These are phyloP conservation scores for Logfia minima DNA, from an alignment of 129 eudicot genomes.

Conservation along the genomic window DNA sequence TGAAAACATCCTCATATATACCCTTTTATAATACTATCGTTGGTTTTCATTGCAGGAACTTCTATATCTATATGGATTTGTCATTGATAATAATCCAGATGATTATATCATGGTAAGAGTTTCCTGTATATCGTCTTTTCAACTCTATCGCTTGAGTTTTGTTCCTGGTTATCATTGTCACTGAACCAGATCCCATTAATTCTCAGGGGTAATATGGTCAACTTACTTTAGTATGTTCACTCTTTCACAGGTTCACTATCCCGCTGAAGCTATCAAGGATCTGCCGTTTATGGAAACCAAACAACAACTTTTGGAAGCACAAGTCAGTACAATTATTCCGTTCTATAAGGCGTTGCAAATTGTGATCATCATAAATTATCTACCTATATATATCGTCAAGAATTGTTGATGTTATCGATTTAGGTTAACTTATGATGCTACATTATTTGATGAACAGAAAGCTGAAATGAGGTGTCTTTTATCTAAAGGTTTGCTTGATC, in stretches of 20 bases:
- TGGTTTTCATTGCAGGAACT: slow-evolving; percentile 71
- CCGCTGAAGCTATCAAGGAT: slow-evolving; percentile 74
- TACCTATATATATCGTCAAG: background rate
- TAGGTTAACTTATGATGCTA: slow-evolving; percentile 19
- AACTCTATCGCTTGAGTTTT: background rate
- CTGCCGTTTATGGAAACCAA: slow-evolving; percentile 68
- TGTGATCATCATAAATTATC: background rate
- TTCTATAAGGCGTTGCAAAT: background rate
- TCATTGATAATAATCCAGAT: slow-evolving; percentile 74
- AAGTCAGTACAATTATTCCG: slow-evolving; percentile 44
- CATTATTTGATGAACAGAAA: slow-evolving; percentile 52
- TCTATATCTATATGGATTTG: slow-evolving; percentile 91
- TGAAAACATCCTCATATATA: background rate
- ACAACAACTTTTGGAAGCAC: slow-evolving; percentile 86
- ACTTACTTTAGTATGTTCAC: slow-evolving; percentile 16
- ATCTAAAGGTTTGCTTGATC: slow-evolving; percentile 66
- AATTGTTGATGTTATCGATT: background rate
- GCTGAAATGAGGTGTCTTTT: slow-evolving; percentile 90
- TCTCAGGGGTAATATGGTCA: slow-evolving; percentile 19
- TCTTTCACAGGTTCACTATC: slow-evolving; percentile 70
- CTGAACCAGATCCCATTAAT: background rate
- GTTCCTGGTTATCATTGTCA: background rate
- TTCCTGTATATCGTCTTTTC: background rate
- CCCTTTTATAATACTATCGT: background rate
- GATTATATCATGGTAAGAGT: slow-evolving; percentile 88